Evolutionary conservation across 2,329 filamentous ascomycete species (phyloP).

Genomic region (Gnomoniopsis smithogilvyi): DNA sequence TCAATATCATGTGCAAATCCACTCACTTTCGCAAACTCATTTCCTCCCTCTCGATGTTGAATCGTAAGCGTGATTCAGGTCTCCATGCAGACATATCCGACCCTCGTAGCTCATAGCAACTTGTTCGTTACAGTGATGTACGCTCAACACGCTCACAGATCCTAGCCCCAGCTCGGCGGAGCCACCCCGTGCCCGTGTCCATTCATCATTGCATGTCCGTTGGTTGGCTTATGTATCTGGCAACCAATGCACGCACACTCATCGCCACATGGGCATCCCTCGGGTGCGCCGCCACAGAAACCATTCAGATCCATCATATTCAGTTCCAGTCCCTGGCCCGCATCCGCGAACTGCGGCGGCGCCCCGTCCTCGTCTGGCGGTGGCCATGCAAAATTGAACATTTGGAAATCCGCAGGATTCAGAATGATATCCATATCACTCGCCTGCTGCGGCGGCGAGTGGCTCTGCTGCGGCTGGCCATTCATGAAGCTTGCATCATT

Average conservation of each 20-base stretch:
- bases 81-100: background rate
- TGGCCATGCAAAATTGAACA: constrained; percentile 18
- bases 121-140: too few relatives aligned
- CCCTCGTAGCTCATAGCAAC: background rate
- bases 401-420: constrained; percentile 18
- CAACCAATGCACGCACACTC: constrained; percentile 58
- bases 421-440: constrained; percentile 18
- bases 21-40: background rate
- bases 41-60: background rate
- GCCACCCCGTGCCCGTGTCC: background rate
- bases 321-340: constrained; percentile 57
- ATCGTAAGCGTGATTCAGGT: background rate
- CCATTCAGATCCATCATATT: constrained; percentile 13
- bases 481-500: constrained; percentile 2
- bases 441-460: constrained; percentile 15
- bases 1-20: constrained; percentile 8
- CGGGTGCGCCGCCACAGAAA: constrained; percentile 13
- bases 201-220: constrained; percentile 17
- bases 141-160: background rate
- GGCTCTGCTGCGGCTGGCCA: constrained; percentile 1
- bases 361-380: background rate
- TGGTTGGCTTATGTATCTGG: constrained; percentile 42
- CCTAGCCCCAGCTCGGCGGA: background rate
- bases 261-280: constrained; percentile 53
- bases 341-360: constrained; percentile 24